A percentile compares a stretch with the other conserved stretches of the same genome.
phyloP scores from a whole-genome alignment of 257 asterid genomes.

The Lycium barbarum region DNA sequence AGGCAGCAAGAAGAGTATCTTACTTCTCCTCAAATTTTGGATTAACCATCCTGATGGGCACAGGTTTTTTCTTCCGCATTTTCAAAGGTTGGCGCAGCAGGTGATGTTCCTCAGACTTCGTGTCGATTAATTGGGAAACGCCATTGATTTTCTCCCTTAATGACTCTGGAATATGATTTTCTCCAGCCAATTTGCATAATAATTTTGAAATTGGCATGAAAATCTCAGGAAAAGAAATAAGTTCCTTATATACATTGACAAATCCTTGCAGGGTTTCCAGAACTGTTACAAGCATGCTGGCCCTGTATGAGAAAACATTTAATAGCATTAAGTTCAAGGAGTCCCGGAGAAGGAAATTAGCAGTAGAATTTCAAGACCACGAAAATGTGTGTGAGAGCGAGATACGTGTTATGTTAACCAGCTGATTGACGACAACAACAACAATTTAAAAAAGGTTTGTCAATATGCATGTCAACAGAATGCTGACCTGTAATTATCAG shows the following conservation, averaged over 20 bases:
- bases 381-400: background rate
- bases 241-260: constrained; percentile 51
- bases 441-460: background rate
- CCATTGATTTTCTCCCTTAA: constrained; percentile 60
- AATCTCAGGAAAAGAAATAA: constrained; percentile 85
- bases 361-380: background rate
- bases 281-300: constrained; percentile 64
- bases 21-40: constrained; percentile 95
- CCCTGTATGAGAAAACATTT: constrained; percentile 54
- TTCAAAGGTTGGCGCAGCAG: constrained; percentile 72
- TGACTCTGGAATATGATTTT: constrained; percentile 59
- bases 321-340: background rate
- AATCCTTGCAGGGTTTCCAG: constrained; percentile 75
- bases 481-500: constrained; percentile 70
- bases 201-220: constrained; percentile 67
- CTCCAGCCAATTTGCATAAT: constrained; percentile 55
- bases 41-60: constrained; percentile 58
- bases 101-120: constrained; percentile 60
- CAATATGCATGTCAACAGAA: background rate
- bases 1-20: background rate
- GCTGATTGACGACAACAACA: background rate
- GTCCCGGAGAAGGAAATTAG: background rate
- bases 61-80: constrained; percentile 69
- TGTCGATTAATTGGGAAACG: constrained; percentile 50
- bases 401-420: background rate